Evolutionary conservation across 1,139 yeast species (phyloP).

Genomic region (Hemisphaericaspora subhashii): DNA sequence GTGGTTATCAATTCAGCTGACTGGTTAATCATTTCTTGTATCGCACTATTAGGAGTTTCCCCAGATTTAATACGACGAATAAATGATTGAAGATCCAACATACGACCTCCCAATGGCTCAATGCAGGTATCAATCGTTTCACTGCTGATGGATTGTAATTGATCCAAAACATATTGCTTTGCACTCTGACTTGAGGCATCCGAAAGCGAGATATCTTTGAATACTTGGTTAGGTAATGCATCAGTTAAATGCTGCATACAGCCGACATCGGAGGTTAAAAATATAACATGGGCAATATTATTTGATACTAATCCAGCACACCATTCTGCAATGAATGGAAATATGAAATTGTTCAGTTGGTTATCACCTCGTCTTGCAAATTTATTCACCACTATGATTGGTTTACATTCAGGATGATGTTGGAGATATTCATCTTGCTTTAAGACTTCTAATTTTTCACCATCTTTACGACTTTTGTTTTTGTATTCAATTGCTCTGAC

Average conservation of each 20-base stretch:
- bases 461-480: slow-evolving; percentile 13
- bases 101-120: slow-evolving; percentile 87
- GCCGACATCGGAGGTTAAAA: slow-evolving; percentile 83
- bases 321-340: slow-evolving; percentile 84
- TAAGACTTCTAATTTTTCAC: slow-evolving; percentile 27
- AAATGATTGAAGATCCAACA: slow-evolving; percentile 90
- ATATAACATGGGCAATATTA: slow-evolving; percentile 86
- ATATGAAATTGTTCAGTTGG: slow-evolving; percentile 58
- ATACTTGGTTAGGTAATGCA: slow-evolving; percentile 82
- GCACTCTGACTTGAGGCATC: slow-evolving; percentile 82
- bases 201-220: slow-evolving; percentile 69
- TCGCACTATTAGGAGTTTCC: slow-evolving; percentile 74
- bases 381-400: slow-evolving; percentile 81
- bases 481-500: slow-evolving; percentile 21
- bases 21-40: slow-evolving; percentile 76
- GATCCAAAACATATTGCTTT: slow-evolving; percentile 65
- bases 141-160: slow-evolving; percentile 39
- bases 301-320: slow-evolving; percentile 72
- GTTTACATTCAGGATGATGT: slow-evolving; percentile 83
- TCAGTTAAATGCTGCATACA: slow-evolving; percentile 66
- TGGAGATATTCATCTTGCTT: slow-evolving; percentile 83
- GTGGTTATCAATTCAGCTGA: slow-evolving; percentile 88
- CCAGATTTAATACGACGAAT: slow-evolving; percentile 87
- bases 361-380: slow-evolving; percentile 60
- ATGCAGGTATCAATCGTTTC: slow-evolving; percentile 54